Evolutionary conservation across 2,329 filamentous ascomycete species (phyloP).

Genomic region (Hymenoscyphus albidus): DNA sequence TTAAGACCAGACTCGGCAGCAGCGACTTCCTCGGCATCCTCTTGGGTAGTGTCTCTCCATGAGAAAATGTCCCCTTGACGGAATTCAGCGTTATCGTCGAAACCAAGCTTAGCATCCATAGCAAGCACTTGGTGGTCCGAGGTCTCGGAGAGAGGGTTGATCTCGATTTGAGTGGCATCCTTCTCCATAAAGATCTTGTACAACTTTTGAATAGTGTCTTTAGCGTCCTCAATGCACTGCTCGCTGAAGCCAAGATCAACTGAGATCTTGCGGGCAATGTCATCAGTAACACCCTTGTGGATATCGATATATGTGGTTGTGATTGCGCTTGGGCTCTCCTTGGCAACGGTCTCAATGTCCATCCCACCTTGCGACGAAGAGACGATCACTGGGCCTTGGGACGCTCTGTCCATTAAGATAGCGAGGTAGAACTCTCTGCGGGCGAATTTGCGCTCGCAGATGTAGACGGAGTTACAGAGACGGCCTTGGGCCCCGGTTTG

Average conservation of each 20-base stretch:
- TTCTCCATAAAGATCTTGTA: slow-evolving; percentile 99
- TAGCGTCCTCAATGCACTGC: slow-evolving; percentile 94
- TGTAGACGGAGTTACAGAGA: slow-evolving; percentile 96
- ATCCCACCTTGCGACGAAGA: slow-evolving; percentile 98
- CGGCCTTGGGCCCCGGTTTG: slow-evolving; percentile 92
- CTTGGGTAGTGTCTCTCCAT: slow-evolving; percentile 91
- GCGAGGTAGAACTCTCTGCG: slow-evolving; percentile 98
- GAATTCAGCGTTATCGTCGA: slow-evolving; percentile 99
- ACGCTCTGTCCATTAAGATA: slow-evolving; percentile 93
- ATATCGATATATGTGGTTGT: slow-evolving; percentile 92
- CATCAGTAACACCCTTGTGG: slow-evolving; percentile 90
- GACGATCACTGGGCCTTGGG: slow-evolving; percentile 90
- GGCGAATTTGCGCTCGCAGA: slow-evolving; percentile 99
- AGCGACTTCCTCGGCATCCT: slow-evolving; percentile 96
- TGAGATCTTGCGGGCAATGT: slow-evolving; percentile 86
- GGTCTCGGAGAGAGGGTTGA: slow-evolving; percentile 98
- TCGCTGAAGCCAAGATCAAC: slow-evolving; percentile 94
- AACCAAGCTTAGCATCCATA: slow-evolving; percentile 99
- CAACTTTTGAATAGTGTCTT: slow-evolving; percentile 95
- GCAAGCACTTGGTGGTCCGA: slow-evolving; percentile 96
- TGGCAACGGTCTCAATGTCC: slow-evolving; percentile 98
- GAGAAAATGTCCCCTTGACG: slow-evolving; percentile 94
- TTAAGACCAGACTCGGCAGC: slow-evolving; percentile 92
- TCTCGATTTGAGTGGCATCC: slow-evolving; percentile 98
- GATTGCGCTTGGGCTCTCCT: slow-evolving; percentile 96